Base-by-base conservation (phyloP, 352 stramenopile species). In the Phytophthora pini region DNA sequence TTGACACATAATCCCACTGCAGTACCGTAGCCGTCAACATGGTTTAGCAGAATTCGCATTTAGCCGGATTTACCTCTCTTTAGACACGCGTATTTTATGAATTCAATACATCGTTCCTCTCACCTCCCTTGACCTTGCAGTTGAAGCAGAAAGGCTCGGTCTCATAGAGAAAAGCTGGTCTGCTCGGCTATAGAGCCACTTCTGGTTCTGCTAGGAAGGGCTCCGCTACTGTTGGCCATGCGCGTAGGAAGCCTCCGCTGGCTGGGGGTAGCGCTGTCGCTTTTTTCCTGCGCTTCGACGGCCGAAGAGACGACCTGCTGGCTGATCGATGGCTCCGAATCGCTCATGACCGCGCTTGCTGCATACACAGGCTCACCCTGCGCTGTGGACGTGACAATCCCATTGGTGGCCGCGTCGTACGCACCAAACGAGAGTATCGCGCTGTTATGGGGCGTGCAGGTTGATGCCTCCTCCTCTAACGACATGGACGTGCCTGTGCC, bases 401-500 rank as follows among this genome's bases (percentile, higher is more conserved):
- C 72, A 8, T 34, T 74, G 17, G 59, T 84, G 22, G 74, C 74
- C 3, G 43, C 61, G 22, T 54, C 68, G 17, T 83, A 87, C 53
- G 50, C 44, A 10, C 68, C 70, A 11, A 76, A 74, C 58, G 70
- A 77, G 67, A 70, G 70, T 43, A 51, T 90, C 34, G 40, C 82
- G 12, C 61, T 84, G 46, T 47, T 88, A 20, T 89, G 79, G 79
- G 74, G 51, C 20, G 67, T 79, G 48, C 49, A 65, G 8, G 56
- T 88, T 29, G 50, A 72, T 5, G 17, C 24, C 12, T 40, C 73
- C 26, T 79, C 66, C 1, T 56, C 36, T 13, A 89, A 91, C 62
- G 66, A 41, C 17, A 61, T 91, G 48, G 53, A 70, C 24, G 84
- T 91, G 48, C 65, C 72, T 9, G 47, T 80, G 34, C 77, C 79